Percentiles rank a stretch among this genome's conserved stretches.
Conservation (phyloP, 371 early-diverging fungal species). For the Enterocytospora artemiae region DNA sequence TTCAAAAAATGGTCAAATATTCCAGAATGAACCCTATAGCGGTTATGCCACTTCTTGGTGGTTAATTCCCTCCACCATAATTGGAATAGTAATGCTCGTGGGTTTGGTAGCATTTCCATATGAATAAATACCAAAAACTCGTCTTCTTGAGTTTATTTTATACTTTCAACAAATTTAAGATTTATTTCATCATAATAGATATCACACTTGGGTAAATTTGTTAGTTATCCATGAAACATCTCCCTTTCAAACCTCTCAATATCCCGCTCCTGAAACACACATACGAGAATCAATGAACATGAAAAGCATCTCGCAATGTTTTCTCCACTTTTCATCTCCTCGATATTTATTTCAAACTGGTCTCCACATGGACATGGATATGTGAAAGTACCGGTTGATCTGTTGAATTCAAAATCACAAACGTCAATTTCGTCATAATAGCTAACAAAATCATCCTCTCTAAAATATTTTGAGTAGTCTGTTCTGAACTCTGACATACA, state of each 20-base stretch:
- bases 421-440: constrained; percentile 67
- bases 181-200: no score
- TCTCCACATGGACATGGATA: constrained; percentile 99
- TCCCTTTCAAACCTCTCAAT: constrained; percentile 2
- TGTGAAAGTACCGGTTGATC: constrained; percentile 67
- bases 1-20: no score
- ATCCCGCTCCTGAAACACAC: constrained; percentile 57
- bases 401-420: constrained; percentile 85
- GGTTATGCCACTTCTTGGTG: no score
- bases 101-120: no score
- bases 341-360: constrained; percentile 73
- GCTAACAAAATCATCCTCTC: constrained; percentile 47
- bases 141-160: no score
- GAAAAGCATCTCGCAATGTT: constrained; percentile 83
- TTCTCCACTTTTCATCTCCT: constrained; percentile 77
- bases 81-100: no score
- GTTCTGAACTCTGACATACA: neutral
- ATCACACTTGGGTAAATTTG: no score
- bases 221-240: neutral
- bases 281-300: constrained; percentile 75
- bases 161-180: no score
- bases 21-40: no score
- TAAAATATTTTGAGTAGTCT: constrained; percentile 7
- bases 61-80: no score
- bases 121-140: no score